Base-by-base conservation (phyloP, 192 early-diverging fungal species). In the Geranomyces michiganensis region DNA sequence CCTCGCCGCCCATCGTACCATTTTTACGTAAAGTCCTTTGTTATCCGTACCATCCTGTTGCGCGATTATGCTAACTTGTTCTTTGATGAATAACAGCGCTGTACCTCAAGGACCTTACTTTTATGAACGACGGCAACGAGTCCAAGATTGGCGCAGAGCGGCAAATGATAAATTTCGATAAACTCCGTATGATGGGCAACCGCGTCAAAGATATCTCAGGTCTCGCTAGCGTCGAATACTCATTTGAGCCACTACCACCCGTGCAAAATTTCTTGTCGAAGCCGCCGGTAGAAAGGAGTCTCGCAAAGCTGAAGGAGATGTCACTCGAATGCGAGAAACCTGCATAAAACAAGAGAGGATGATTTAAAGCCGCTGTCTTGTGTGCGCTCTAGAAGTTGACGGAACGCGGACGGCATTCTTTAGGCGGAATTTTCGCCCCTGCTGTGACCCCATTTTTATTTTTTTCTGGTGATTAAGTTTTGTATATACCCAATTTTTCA, bases 51-150 rank as follows among this genome's bases (percentile, higher is more conserved):
- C n/a, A n/a, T n/a, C n/a, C 51, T 46, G 17, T 45, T 47, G 10
- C 64, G 41, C 12, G 13, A 0, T 65, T 24, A 6, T 15, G 45
- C 22, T 36, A 46, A 65, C 33, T 12, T 43, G 15, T 66, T 22
- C 22, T 14, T 56, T 59, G 33, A 32, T 59, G 36, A 53, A 3
- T 1, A 27, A 62, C 66, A 88, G 85, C 87, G 22, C 82, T 88
- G 8, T 88, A 86, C 67, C 67, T 88, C 24, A 87, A 88, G 65
- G 87, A 88, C 56, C 60, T 87, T 29, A 87, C 79, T 1, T 88
- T 88, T 72, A 82, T 88, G 70, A 88, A 88, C 62, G 87, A 88
- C 74, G 87, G 87, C 27, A 88, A 88, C 79, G 62, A 75, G 41
- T 79, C 82, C 21, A 79, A 78, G 45, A 75, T 88, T 21, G 65